Evolutionary conservation across 805 yeast species (phyloP), one percentile per base, ranked within the genome.

Genomic region (Myxozyma mucilagina): DNA sequence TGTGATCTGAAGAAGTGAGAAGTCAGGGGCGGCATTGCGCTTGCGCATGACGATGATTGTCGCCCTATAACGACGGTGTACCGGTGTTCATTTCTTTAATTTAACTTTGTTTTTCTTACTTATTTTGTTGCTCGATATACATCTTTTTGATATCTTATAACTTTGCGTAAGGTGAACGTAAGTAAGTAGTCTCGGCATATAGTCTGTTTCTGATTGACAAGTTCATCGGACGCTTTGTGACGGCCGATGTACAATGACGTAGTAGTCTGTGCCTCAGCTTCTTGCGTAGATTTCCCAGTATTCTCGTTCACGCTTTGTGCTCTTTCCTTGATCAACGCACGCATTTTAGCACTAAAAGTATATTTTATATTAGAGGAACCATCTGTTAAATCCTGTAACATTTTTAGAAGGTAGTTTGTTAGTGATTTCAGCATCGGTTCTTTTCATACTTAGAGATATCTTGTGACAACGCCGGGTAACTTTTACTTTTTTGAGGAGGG

Each of bases 391-490:
- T n/a, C n/a, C n/a, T n/a, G n/a, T n/a, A n/a, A 24, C 29, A 4
- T 38, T 38, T 13, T 38, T 38, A 24, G 29, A 24, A 4, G 2
- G 29, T 24, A 24, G 4, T 24, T 24, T 24, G 29, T 24, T 24
- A 24, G n/a, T n/a, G n/a, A 24, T 24, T 24, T 24, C 4, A 24
- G 4, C 4, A 24, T 24, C 29, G 29, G 29, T 24, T 24, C 29
- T 4, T 24, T 24, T 24, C 4, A 24, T 3, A 24, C 2, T 3
- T 4, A 3, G 29, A 24, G 41, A 38, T 38, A 13, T 11, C 41
- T 38, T n/a, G 41, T 20, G 16, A 9, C 39, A 8, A 32, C 10
- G 54, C 54, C 54, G 54, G 54, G 54, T 50, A 50, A 50, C 29
- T 39, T 50, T 50, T 4, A 38, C 29, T 24, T 24, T 24, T 24